Conservation (phyloP, 257 asterid species). For the Leptodermis oblonga region DNA sequence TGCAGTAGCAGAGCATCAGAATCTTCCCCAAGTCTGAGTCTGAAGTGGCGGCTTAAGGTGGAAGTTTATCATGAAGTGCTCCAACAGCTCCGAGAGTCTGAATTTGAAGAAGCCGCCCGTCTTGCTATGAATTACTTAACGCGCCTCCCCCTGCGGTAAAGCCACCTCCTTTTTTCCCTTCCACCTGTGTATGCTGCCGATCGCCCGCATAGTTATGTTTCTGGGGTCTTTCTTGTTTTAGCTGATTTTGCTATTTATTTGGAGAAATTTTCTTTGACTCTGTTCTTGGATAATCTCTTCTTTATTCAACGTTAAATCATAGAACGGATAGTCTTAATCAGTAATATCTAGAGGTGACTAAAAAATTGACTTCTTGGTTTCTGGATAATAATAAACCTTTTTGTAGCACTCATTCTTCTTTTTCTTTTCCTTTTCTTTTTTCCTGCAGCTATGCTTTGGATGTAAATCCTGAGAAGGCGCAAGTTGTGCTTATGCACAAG, state of each 20-base stretch:
- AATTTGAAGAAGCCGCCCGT: constrained; percentile 44
- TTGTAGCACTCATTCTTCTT: constrained; percentile 4
- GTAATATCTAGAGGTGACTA: background rate
- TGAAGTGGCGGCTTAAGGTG: constrained; percentile 57
- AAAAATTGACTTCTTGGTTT: constrained; percentile 9
- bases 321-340: background rate
- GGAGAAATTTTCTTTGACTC: background rate
- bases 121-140: constrained; percentile 74
- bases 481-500: constrained; percentile 90
- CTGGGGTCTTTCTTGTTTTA: background rate
- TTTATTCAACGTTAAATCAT: background rate
- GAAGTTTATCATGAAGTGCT: constrained; percentile 70
- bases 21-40: constrained; percentile 48
- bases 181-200: background rate
- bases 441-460: constrained; percentile 73
- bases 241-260: background rate
- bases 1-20: constrained; percentile 56
- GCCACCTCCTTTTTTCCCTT: background rate
- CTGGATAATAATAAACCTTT: constrained; percentile 7
- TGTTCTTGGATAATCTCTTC: background rate
- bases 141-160: constrained; percentile 67
- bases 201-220: background rate
- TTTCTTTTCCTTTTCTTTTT: background rate
- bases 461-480: constrained; percentile 75
- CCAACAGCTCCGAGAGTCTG: constrained; percentile 50